Conservation (phyloP, 2,329 filamentous ascomycete species). For the Fusarium floridanum region DNA sequence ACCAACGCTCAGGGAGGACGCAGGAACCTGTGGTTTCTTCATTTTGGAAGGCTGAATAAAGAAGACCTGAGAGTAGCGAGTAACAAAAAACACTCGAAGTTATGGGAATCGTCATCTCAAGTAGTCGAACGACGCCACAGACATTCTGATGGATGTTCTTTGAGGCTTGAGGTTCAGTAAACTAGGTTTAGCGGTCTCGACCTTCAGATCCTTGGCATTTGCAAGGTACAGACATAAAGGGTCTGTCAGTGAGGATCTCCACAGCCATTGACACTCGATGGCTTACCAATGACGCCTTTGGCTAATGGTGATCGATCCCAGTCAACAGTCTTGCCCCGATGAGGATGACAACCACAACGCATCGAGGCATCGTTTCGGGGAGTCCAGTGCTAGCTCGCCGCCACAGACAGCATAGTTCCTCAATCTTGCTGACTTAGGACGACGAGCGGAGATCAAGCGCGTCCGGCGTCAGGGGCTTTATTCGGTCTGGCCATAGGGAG, state of each 20-base stretch:
- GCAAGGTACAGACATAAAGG: neutral
- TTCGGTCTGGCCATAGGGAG: conserved; percentile 11
- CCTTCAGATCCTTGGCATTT: neutral
- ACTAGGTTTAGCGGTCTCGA: conserved; percentile 6
- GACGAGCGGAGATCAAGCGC: neutral
- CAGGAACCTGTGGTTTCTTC: conserved; percentile 21
- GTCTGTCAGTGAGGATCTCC: neutral
- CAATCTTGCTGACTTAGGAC: conserved; percentile 16
- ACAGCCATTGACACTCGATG: neutral
- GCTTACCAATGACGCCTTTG: conserved; percentile 19
- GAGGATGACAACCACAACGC: neutral
- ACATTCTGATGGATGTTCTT: neutral
- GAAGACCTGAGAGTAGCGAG: neutral
- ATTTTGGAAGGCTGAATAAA: conserved; percentile 9
- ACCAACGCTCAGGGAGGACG: neutral
- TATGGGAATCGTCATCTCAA: conserved; percentile 11
- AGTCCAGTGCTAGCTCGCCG: conserved; percentile 9
- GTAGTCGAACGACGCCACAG: conserved; percentile 15
- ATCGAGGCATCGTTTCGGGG: neutral
- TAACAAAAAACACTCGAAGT: neutral
- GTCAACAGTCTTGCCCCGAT: conserved; percentile 8
- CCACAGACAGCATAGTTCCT: neutral
- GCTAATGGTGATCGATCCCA: conserved; percentile 8
- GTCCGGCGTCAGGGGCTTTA: conserved; percentile 1
- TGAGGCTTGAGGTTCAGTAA: neutral